Base-by-base conservation (phyloP, 2,329 filamentous ascomycete species). In the Penicillium sp. region DNA sequence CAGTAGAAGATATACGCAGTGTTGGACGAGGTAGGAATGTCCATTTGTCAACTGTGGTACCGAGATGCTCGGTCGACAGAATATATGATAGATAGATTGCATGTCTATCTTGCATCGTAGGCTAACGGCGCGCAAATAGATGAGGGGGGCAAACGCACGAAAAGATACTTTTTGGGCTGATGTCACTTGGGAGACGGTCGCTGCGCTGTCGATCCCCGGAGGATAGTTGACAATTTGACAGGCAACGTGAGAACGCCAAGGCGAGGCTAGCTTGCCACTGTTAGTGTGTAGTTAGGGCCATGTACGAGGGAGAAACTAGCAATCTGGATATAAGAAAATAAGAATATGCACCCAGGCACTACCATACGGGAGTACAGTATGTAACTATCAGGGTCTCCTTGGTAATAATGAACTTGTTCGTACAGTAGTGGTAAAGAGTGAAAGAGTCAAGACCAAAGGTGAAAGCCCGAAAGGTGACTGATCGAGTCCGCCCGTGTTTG, bases 161-260 rank as follows among this genome's bases (percentile, higher is more conserved):
- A 53, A 60, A 54, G 54, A 58, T 34, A 55, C 20, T 41, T 59
- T 63, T 53, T 49, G 39, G 58, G 54, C 60, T 50, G 61, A 68
- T 68, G 66, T 69, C 67, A 69, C 58, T 60, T 64, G 35, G 55
- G 64, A 54, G 55, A 57, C 61, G 64, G 69, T 63, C 63, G 58
- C 67, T 71, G 69, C 67, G 67, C 49, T 59, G 69, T 71, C 69
- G 69, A 71, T 71, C 69, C 43, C 57, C 59, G 56, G 59, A 63
- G 49, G 14, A 38, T 28, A 25, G 20, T 41, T 39, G 42, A 57
- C 57, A 62, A 58, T 53, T 59, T 61, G 62, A 67, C 65, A 66
- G 60, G 55, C 54, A 62, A 60, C 55, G 57, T 58, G 57, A 61
- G 57, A 55, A 42, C 28, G 48, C 49, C 49, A 48, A 54, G 34